phyloP scores from a whole-genome alignment of 2,329 filamentous ascomycete genomes.

The Cordyceps cateniannulata region DNA sequence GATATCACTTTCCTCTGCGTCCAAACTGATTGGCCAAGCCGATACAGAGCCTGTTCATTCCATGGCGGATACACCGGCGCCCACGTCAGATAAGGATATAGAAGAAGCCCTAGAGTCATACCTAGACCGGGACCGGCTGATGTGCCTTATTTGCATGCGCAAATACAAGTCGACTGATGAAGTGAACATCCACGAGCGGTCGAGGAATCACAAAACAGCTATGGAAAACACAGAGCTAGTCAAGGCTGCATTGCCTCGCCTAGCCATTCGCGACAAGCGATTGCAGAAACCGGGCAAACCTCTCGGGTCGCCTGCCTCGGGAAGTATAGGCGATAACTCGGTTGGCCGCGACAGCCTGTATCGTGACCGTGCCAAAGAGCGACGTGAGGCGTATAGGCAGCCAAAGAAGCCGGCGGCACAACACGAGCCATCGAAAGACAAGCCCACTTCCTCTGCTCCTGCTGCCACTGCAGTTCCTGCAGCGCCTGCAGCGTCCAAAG shows the following conservation, averaged over 20 bases:
- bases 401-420: conserved; percentile 44
- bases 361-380: conserved; percentile 62
- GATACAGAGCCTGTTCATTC: conserved; percentile 5
- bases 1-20: conserved; percentile 14
- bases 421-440: conserved; percentile 5
- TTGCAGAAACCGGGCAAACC: conserved; percentile 24
- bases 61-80: conserved; percentile 17
- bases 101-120: conserved; percentile 37
- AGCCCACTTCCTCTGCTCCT: background rate
- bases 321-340: conserved; percentile 18
- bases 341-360: conserved; percentile 35
- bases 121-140: conserved; percentile 46
- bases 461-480: conserved; percentile 22
- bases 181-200: conserved; percentile 36
- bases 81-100: conserved; percentile 6
- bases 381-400: conserved; percentile 56
- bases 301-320: conserved; percentile 7
- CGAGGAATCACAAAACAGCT: conserved; percentile 35
- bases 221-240: conserved; percentile 34
- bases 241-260: conserved; percentile 41
- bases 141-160: conserved; percentile 41
- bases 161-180: conserved; percentile 39
- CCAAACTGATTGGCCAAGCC: background rate
- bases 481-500: conserved; percentile 48
- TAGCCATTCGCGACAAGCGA: conserved; percentile 34